phyloP scores from a whole-genome alignment of 2,329 filamentous ascomycete species.

The Magnaporthiopsis incrustans region DNA sequence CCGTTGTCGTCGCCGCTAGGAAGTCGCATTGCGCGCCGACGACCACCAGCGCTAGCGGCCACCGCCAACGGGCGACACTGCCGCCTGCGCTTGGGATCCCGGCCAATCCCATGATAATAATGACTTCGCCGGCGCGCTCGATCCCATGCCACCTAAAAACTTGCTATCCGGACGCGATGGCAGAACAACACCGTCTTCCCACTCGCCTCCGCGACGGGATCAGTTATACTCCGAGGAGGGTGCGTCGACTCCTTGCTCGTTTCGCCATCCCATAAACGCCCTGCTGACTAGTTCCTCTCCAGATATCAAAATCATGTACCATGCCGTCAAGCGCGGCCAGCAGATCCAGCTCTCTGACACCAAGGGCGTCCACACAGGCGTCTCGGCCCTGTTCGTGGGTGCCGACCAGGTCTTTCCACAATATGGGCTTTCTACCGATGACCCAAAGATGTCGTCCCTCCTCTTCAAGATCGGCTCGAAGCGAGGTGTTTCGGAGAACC shows the following conservation, averaged over 20 bases:
- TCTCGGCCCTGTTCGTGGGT: constrained; percentile 70
- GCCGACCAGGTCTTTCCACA: constrained; percentile 70
- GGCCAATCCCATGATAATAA: constrained; percentile 19
- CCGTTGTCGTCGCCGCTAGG: too few relatives aligned
- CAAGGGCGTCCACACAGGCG: constrained; percentile 58
- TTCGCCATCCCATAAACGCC: constrained; percentile 12
- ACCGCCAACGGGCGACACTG: neutral
- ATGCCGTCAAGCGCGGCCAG: constrained; percentile 67
- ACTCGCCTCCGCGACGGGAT: constrained; percentile 19
- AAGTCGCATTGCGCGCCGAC: neutral
- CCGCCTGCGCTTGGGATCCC: neutral
- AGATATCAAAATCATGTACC: constrained; percentile 75
- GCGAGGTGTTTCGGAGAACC: constrained; percentile 39
- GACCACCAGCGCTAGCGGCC: neutral
- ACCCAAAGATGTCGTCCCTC: constrained; percentile 65
- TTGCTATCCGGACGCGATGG: constrained; percentile 27
- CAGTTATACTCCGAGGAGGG: constrained; percentile 54
- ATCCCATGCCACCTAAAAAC: constrained; percentile 29
- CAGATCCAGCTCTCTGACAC: constrained; percentile 48
- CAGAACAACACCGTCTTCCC: constrained; percentile 20
- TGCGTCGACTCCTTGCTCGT: constrained; percentile 19
- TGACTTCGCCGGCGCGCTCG: constrained; percentile 25
- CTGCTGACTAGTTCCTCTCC: constrained; percentile 10
- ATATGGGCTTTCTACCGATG: constrained; percentile 60
- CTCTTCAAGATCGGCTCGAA: constrained; percentile 70